Conservation (phyloP, 148 eudicot species). For the Chenopodium formosanum region DNA sequence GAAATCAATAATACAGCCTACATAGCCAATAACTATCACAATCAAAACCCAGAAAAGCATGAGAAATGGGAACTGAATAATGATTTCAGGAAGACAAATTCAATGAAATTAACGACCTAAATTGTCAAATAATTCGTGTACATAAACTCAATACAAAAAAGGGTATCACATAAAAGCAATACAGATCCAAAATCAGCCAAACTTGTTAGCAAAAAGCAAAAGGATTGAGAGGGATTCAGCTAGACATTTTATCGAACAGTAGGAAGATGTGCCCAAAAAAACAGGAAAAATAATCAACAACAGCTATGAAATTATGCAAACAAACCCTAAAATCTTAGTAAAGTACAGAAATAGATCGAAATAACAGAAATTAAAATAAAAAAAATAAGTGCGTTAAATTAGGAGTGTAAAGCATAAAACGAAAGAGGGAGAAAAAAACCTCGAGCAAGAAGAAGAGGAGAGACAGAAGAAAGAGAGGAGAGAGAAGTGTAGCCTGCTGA, state of each 20-base stretch:
- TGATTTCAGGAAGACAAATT: no score
- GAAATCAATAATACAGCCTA: no score
- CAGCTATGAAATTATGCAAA: neutral
- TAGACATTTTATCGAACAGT: constrained; percentile 21
- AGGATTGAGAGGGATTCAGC: neutral
- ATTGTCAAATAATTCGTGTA: no score
- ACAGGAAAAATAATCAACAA: neutral
- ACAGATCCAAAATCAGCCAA: neutral
- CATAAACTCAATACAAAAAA: neutral
- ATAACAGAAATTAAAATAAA: neutral
- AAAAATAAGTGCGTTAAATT: neutral
- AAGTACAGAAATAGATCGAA: neutral
- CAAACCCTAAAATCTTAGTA: neutral
- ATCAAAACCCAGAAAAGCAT: no score
- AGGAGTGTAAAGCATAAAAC: neutral
- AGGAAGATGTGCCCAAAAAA: neutral
- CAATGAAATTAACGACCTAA: neutral
- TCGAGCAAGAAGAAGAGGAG: constrained; percentile 55
- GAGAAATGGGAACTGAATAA: no score
- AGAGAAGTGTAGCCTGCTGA: constrained; percentile 82
- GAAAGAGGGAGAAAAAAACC: constrained; percentile 35
- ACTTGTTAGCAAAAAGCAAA: neutral
- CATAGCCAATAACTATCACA: no score
- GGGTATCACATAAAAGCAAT: neutral
- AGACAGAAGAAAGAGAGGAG: constrained; percentile 57